Conservation (phyloP, 805 yeast genomes). For the Diddensiella caesifluorescens region DNA sequence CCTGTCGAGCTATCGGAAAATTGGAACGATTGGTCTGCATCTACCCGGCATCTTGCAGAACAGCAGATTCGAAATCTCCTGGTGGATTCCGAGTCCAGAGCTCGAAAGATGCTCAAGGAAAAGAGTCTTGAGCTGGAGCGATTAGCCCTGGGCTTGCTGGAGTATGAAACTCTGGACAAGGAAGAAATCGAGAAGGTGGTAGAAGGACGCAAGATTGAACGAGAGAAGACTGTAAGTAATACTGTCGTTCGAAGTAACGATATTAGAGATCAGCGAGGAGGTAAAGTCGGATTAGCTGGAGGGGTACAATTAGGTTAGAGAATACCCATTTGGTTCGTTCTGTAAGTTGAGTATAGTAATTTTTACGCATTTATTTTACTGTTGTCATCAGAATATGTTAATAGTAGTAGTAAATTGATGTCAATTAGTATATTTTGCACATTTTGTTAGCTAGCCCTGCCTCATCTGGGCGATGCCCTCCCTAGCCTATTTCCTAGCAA, state of each 20-base stretch:
- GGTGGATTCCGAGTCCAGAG: slow-evolving; percentile 71
- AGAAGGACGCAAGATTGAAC: slow-evolving; percentile 67
- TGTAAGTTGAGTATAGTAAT: no score
- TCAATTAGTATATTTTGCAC: no score
- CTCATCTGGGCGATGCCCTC: no score
- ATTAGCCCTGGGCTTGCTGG: slow-evolving; percentile 87
- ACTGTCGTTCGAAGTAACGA: slow-evolving; percentile 55
- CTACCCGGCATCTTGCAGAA: slow-evolving; percentile 84
- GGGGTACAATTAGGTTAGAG: slow-evolving; percentile 10
- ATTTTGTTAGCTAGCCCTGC: no score
- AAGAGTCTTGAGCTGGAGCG: slow-evolving; percentile 69
- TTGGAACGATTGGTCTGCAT: slow-evolving; percentile 94
- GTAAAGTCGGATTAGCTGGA: slow-evolving; percentile 10
- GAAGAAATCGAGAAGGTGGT: slow-evolving; percentile 87
- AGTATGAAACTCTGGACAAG: slow-evolving; percentile 88
- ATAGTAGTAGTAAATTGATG: no score
- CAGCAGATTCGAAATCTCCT: slow-evolving; percentile 78
- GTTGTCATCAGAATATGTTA: no score
- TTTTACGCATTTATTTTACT: no score
- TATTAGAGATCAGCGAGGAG: slow-evolving; percentile 27
- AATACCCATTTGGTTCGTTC: no score
- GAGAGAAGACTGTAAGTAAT: slow-evolving; percentile 65
- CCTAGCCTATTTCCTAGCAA: no score
- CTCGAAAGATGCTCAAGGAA: slow-evolving; percentile 59
- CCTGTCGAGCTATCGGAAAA: slow-evolving; percentile 85